Evolutionary conservation across 179 eudicot species (phyloP).

Genomic region (Beta lomatogona): DNA sequence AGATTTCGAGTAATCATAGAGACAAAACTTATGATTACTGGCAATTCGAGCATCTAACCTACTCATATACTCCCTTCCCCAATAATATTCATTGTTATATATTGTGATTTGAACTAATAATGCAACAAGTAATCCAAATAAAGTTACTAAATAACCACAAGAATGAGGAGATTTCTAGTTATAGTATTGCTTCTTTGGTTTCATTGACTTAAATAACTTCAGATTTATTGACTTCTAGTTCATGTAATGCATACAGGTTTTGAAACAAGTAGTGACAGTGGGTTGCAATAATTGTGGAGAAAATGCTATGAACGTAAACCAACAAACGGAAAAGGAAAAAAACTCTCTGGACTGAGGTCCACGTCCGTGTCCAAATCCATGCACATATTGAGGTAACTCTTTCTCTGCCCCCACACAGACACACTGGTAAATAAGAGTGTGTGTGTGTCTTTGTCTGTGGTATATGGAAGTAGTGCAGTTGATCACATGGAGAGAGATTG

Average conservation of each 20-base stretch:
- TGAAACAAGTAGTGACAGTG: constrained; percentile 19
- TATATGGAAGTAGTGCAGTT: constrained; percentile 39
- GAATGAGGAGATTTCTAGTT: constrained; percentile 1
- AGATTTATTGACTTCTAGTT: constrained; percentile 18
- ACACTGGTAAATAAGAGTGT: constrained; percentile 10
- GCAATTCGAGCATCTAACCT: neutral
- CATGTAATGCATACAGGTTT: constrained; percentile 25
- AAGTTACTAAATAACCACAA: neutral
- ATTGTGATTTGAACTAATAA: neutral
- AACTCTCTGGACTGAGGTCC: constrained; percentile 23
- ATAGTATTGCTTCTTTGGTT: constrained; percentile 13
- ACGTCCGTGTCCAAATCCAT: constrained; percentile 36
- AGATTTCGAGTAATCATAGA: neutral
- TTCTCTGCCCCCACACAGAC: constrained; percentile 19
- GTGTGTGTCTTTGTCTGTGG: constrained; percentile 38
- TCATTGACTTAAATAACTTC: constrained; percentile 4
- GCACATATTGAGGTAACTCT: constrained; percentile 33
- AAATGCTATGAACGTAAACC: constrained; percentile 35
- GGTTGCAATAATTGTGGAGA: constrained; percentile 27
- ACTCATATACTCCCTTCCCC: neutral
- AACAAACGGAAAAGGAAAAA: constrained; percentile 38
- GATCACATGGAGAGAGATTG: constrained; percentile 43
- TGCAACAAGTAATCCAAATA: neutral
- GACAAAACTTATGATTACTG: neutral
- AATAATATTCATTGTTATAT: too few relatives aligned